Evolutionary conservation across 257 asterid species (phyloP).

Genomic region (Plantago ovata): DNA sequence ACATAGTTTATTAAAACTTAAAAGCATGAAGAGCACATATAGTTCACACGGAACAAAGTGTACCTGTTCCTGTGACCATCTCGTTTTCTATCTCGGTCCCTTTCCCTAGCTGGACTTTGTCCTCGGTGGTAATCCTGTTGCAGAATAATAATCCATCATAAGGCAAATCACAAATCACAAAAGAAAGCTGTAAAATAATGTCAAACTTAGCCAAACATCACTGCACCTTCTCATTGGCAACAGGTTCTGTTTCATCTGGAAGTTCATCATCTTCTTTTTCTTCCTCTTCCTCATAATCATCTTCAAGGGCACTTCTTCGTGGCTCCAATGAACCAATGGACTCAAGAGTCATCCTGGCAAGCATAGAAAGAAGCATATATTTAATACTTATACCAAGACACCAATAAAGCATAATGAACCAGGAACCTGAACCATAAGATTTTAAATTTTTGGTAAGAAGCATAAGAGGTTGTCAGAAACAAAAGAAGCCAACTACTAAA

Average conservation of each 20-base stretch:
- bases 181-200: constrained; percentile 7
- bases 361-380: constrained; percentile 16
- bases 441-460: too few relatives aligned
- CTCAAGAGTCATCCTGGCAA: constrained; percentile 73
- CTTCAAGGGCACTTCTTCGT: constrained; percentile 96
- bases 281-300: constrained; percentile 98
- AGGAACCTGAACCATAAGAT: too few relatives aligned
- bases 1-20: constrained; percentile 4
- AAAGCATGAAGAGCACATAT: neutral
- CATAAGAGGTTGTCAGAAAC: too few relatives aligned
- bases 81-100: constrained; percentile 79
- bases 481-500: too few relatives aligned
- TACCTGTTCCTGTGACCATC: constrained; percentile 86
- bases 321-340: constrained; percentile 67
- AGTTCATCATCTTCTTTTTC: constrained; percentile 88
- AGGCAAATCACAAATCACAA: constrained; percentile 14
- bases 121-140: constrained; percentile 66
- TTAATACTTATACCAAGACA: constrained; percentile 12
- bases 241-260: constrained; percentile 53
- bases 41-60: neutral
- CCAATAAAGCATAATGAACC: neutral
- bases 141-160: constrained; percentile 11
- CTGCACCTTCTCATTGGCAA: constrained; percentile 59
- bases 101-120: constrained; percentile 80
- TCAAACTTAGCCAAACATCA: constrained; percentile 4